phyloP scores from a whole-genome alignment of 257 asterid genomes.

The Nicotiana attenuata region DNA sequence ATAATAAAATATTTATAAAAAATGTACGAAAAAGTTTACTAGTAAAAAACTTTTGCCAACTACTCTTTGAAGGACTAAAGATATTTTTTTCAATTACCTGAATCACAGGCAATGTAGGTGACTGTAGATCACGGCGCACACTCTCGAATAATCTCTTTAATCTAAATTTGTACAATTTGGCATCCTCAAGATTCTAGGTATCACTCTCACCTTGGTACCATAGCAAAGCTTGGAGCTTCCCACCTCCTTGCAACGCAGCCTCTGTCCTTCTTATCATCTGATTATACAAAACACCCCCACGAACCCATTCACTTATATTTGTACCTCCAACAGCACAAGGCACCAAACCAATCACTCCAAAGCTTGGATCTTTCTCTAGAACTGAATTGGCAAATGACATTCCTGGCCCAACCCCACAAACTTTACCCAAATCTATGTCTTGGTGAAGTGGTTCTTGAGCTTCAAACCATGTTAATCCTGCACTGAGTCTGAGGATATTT shows the following conservation, averaged over 20 bases:
- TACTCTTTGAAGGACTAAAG: background rate
- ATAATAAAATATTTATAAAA: background rate
- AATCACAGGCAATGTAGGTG: slow-evolving; percentile 28
- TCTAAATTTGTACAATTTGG: slow-evolving; percentile 21
- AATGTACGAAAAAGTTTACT: no score
- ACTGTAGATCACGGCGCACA: slow-evolving; percentile 26
- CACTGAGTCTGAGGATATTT: slow-evolving; percentile 39
- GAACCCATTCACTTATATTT: slow-evolving; percentile 28
- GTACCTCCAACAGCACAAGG: slow-evolving; percentile 43
- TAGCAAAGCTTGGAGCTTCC: slow-evolving; percentile 25
- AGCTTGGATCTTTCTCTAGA: slow-evolving; percentile 24
- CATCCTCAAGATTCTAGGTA: slow-evolving; percentile 24
- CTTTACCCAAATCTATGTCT: slow-evolving; percentile 47
- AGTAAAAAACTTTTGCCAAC: slow-evolving; percentile 2
- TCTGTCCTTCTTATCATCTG: slow-evolving; percentile 24
- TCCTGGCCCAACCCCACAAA: slow-evolving; percentile 86
- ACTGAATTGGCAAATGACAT: slow-evolving; percentile 57
- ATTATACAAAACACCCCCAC: slow-evolving; percentile 17
- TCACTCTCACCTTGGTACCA: slow-evolving; percentile 48
- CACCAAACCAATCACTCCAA: slow-evolving; percentile 54
- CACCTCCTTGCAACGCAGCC: slow-evolving; percentile 31
- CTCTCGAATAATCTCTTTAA: slow-evolving; percentile 21
- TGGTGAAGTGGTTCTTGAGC: slow-evolving; percentile 79
- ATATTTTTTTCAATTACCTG: slow-evolving; percentile 21
- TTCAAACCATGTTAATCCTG: slow-evolving; percentile 39